phyloP scores from a whole-genome alignment of 2,329 filamentous ascomycete species.

The Zopfia rhizophila region DNA sequence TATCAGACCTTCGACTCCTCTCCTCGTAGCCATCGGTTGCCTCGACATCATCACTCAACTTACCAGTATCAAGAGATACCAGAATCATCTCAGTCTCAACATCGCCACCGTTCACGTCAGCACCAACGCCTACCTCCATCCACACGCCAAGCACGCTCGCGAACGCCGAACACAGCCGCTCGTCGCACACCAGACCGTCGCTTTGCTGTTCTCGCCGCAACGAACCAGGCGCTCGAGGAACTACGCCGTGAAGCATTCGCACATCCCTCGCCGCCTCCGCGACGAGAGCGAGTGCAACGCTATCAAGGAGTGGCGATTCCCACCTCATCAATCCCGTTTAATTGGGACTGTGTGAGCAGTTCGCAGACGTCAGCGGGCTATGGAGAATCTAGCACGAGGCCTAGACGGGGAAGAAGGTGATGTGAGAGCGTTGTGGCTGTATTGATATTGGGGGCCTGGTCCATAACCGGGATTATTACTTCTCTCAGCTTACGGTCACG shows the following conservation, averaged over 20 bases:
- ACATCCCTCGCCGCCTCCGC: slow-evolving; percentile 45
- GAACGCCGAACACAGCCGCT: slow-evolving; percentile 45
- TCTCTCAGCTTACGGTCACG: slow-evolving; percentile 17
- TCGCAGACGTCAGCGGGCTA: slow-evolving; percentile 44
- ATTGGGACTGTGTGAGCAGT: slow-evolving; percentile 50
- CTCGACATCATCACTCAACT: slow-evolving; percentile 34
- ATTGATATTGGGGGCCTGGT: slow-evolving; percentile 1
- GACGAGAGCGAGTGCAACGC: slow-evolving; percentile 41
- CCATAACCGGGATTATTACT: not conserved
- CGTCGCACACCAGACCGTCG: slow-evolving; percentile 48
- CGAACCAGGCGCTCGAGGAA: slow-evolving; percentile 48
- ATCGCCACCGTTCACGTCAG: slow-evolving; percentile 41
- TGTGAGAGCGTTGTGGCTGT: slow-evolving; percentile 8
- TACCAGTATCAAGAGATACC: slow-evolving; percentile 21
- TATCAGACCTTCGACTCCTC: slow-evolving; percentile 43
- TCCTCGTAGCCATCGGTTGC: slow-evolving; percentile 40
- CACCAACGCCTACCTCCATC: slow-evolving; percentile 34
- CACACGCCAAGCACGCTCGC: slow-evolving; percentile 38
- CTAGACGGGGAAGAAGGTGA: slow-evolving; percentile 40
- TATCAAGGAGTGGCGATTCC: slow-evolving; percentile 46
- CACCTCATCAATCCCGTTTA: slow-evolving; percentile 44
- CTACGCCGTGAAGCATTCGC: slow-evolving; percentile 49
- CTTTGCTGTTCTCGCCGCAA: slow-evolving; percentile 51
- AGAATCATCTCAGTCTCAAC: slow-evolving; percentile 29
- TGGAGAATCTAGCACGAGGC: slow-evolving; percentile 35